Base-by-base conservation (phyloP, 129 eudicot species). In the Escallonia rubra region DNA sequence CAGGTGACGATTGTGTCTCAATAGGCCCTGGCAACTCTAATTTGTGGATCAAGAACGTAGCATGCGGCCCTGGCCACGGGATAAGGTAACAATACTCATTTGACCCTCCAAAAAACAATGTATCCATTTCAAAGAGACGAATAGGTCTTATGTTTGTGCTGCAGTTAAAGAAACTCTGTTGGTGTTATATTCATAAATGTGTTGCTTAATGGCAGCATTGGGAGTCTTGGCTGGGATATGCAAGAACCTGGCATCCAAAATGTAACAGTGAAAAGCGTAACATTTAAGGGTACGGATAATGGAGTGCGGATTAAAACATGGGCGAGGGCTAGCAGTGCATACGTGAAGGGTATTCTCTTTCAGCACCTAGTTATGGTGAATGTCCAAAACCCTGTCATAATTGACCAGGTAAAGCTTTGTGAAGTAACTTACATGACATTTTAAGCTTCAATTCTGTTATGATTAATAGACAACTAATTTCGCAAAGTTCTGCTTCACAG, bases 41-140 rank as follows among this genome's bases (percentile, higher is more conserved):
- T 39, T n/a, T 43, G 1, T 70, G 67, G 74, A 70, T 70, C 40
- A 48, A 70, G 8, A 48, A 45, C 49, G 8, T 60, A 12, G 64
- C 67, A 10, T 70, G 74, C 5, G 74, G 74, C 60, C 74, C 74
- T 14, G 74, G 74, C 23, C 74, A 70, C 9, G 74, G 74, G 7
- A 60, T 70, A 7, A 70, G 74, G 74, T 70, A 46, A 5, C 7
- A 41, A 4, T 50, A 67, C 41, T 41, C 5, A 43, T 7, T 12
- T 3, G 5, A 3, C 46, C 39, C 1, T 23, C 34, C 34, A 23
- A 0, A 23, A 23, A 1, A 23, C 0, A 23, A 23, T 23, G 1
- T 23, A 1, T 23, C 34, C 34, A 23, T 23, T 23, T 23, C 34
- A 23, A 23, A 23, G 16, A 0, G 5, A 60, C 44, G 5, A 4